phyloP scores from a whole-genome alignment of 2,329 filamentous ascomycete genomes.

The Leptographium flavum region DNA sequence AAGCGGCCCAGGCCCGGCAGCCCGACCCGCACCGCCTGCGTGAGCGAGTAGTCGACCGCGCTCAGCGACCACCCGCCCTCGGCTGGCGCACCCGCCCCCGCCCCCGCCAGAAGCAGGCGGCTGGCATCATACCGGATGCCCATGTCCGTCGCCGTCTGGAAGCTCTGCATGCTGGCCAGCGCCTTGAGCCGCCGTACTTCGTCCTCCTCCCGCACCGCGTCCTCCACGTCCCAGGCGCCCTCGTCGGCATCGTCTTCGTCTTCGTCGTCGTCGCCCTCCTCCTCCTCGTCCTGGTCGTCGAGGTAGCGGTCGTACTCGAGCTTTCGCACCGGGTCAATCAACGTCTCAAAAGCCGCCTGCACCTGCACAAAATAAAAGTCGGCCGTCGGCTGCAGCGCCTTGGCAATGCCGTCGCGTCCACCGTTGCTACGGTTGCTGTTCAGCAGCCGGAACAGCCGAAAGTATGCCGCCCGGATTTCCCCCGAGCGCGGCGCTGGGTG shows the following conservation, averaged over 20 bases:
- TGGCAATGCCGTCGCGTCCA: constrained; percentile 17
- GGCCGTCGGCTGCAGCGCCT: constrained; percentile 23
- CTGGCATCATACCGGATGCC: constrained; percentile 23
- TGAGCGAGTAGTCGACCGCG: constrained; percentile 25
- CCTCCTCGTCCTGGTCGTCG: constrained; percentile 13
- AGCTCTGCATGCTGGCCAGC: constrained; percentile 11
- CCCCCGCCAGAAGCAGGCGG: constrained; percentile 5
- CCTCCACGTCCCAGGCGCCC: background rate
- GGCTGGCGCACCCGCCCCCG: too few species aligned
- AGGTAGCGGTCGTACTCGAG: constrained; percentile 23
- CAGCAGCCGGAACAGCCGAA: constrained; percentile 28
- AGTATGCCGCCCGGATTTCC: constrained; percentile 29
- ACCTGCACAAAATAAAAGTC: constrained; percentile 25
- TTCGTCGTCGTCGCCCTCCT: constrained; percentile 13
- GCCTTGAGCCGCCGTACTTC: constrained; percentile 1
- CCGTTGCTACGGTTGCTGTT: constrained; percentile 21
- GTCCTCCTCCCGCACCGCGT: background rate
- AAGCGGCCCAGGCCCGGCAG: constrained; percentile 19
- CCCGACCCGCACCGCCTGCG: constrained; percentile 22
- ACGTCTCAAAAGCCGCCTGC: constrained; percentile 30
- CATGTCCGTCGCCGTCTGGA: constrained; percentile 22
- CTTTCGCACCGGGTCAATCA: constrained; percentile 28
- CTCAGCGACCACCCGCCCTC: constrained; percentile 7
- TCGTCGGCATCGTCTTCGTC: constrained; percentile 10
- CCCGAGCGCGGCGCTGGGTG: constrained; percentile 15